These are phyloP conservation scores for Cryptococcus sp. DNA, from an alignment of 1,284 basidiomycete genomes.

Conservation along the genomic window DNA sequence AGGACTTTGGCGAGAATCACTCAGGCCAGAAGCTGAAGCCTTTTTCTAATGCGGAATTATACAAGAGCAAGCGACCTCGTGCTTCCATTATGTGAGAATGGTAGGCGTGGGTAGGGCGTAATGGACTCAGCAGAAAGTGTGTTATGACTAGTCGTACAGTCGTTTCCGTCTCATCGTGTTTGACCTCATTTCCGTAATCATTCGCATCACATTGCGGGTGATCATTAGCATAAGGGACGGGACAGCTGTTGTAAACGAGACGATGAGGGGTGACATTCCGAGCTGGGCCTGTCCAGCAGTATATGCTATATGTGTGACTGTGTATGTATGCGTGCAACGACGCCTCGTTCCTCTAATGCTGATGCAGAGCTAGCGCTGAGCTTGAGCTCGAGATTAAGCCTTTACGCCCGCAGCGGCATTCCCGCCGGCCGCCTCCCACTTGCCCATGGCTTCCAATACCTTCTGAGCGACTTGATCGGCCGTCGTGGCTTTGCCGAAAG, in stretches of 20 bases:
- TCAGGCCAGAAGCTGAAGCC: conserved; percentile 5
- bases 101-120: background rate
- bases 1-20: background rate
- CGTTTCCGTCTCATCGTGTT: background rate
- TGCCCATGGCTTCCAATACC: conserved; percentile 57
- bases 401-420: conserved; percentile 43
- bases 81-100: background rate
- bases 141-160: background rate
- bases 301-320: background rate
- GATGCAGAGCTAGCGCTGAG: no score
- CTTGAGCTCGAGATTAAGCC: background rate
- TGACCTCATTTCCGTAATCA: background rate
- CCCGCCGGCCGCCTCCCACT: conserved; percentile 56
- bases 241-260: background rate
- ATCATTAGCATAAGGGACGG: no score
- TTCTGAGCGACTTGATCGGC: conserved; percentile 67
- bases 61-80: background rate
- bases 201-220: background rate
- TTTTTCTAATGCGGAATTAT: conserved; percentile 9
- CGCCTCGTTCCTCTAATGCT: background rate
- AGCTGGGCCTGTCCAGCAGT: background rate
- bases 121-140: background rate
- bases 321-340: background rate
- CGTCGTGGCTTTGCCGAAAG: conserved; percentile 83
- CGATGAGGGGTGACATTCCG: background rate